Percentiles rank a stretch among this genome's conserved stretches.
Conservation (phyloP, 192 early-diverging fungal genomes). For the Coemansia sp. region DNA sequence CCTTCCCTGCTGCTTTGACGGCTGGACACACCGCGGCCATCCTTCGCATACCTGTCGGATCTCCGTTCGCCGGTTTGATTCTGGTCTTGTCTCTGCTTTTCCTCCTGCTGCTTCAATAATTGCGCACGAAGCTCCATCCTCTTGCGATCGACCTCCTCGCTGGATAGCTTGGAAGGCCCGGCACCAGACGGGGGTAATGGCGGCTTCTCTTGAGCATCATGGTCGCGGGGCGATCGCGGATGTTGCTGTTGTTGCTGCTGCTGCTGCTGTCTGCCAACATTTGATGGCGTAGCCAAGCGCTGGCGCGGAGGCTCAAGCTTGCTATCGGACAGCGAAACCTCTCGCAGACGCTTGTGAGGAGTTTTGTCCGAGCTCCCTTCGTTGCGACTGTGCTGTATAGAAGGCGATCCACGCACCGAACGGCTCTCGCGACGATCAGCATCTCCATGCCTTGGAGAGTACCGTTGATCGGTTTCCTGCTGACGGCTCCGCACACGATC, state of each 20-base stretch:
- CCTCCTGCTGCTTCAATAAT: conserved; percentile 43
- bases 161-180: conserved; percentile 19
- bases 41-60: conserved; percentile 4
- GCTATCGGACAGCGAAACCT: conserved; percentile 10
- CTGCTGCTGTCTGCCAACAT: background rate
- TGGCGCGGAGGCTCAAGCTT: conserved; percentile 28
- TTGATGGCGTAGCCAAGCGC: conserved; percentile 9
- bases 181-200: background rate
- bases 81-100: conserved; percentile 33
- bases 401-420: conserved; percentile 27
- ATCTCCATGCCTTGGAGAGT: conserved; percentile 6
- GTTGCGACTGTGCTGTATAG: conserved; percentile 14
- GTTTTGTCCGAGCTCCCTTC: conserved; percentile 10
- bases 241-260: too few relatives aligned
- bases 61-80: background rate
- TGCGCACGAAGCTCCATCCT: conserved; percentile 47
- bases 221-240: background rate
- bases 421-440: conserved; percentile 32
- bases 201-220: background rate
- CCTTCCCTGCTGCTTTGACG: conserved; percentile 19
- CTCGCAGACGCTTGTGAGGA: conserved; percentile 19
- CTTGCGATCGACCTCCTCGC: conserved; percentile 37
- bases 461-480: conserved; percentile 5
- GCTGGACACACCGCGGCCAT: conserved; percentile 9
- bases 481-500: conserved; percentile 14